phyloP scores from a whole-genome alignment of 768 basidiomycete species.

The Rhizopogon vinicolor region DNA sequence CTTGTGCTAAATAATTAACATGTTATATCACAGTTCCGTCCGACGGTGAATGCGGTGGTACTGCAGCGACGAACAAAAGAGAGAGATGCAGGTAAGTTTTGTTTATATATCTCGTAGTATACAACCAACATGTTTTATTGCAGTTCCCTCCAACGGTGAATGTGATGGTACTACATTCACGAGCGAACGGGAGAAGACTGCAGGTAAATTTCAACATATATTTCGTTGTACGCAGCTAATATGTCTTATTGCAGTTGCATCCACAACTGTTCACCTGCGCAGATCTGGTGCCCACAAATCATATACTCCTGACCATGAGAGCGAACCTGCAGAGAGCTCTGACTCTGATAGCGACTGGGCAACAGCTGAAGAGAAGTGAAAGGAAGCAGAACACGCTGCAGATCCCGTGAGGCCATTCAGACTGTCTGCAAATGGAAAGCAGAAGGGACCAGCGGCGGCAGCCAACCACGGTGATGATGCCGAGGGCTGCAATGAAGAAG shows the following conservation, averaged over 20 bases:
- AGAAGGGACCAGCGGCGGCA: not conserved
- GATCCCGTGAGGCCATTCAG: not conserved
- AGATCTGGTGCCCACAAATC: not conserved
- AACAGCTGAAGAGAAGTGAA: not conserved
- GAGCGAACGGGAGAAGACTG: not conserved
- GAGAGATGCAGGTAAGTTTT: not conserved
- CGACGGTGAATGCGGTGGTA: not conserved
- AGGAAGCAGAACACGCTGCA: not conserved
- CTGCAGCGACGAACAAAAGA: not conserved
- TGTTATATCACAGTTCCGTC: not conserved
- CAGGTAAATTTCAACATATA: not conserved
- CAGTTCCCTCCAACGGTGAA: not conserved
- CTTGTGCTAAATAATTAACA: not conserved
- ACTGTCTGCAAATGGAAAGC: not conserved
- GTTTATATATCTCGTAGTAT: not conserved
- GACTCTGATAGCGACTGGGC: not conserved
- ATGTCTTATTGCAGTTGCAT: not conserved
- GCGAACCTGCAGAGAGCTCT: not conserved
- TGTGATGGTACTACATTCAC: not conserved
- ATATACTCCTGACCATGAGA: not conserved
- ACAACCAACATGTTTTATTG: not conserved
- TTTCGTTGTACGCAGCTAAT: not conserved
- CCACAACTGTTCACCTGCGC: not conserved
- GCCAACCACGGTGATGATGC: not conserved
- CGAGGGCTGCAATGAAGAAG: not conserved